Base-by-base conservation (phyloP, 192 early-diverging fungal species). In the Mycoemilia scoparia region DNA sequence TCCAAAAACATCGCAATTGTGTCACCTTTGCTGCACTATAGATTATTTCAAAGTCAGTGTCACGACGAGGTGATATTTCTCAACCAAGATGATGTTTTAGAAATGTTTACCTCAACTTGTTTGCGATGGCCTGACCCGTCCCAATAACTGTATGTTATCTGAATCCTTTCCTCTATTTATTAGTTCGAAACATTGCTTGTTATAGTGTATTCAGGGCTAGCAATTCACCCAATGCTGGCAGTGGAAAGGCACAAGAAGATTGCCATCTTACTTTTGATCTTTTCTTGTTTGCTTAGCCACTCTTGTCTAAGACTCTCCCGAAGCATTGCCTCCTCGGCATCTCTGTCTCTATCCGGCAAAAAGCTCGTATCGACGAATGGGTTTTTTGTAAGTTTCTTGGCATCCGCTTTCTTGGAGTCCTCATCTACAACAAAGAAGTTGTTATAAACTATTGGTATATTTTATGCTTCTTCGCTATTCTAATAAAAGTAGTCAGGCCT, bases 61-160 rank as follows among this genome's bases (percentile, higher is more conserved):
- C 8, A 11, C n/a, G n/a, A n/a, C n/a, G n/a, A n/a, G n/a, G n/a
- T n/a, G n/a, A n/a, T n/a, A n/a, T n/a, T n/a, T n/a, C n/a, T n/a
- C n/a, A n/a, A n/a, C n/a, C n/a, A n/a, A 13, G 18, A 36, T 36
- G 4, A 12, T 36, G 28, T 48, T 57, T 70, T 73, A 41, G 70
- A 62, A 6, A n/a, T n/a, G n/a, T n/a, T n/a, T n/a, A n/a, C n/a
- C n/a, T n/a, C n/a, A n/a, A 83, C 82, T 36, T 69, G 56, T 19
- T 74, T 77, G 24, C 90, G 82, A 40, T 95, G 90, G 1, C 90
- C 90, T n/a, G 76, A 70, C 11, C 90, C 90, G 47, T 96, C 88
- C 90, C 90, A 96, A 44, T 86, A 96, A 32, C 75, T 80, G 48
- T 92, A 96, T 11, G 87, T 88, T 33, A 96, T 77, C 10, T 50